phyloP scores from a whole-genome alignment of 352 stramenopile species.

The Globisporangium carolinianum region DNA sequence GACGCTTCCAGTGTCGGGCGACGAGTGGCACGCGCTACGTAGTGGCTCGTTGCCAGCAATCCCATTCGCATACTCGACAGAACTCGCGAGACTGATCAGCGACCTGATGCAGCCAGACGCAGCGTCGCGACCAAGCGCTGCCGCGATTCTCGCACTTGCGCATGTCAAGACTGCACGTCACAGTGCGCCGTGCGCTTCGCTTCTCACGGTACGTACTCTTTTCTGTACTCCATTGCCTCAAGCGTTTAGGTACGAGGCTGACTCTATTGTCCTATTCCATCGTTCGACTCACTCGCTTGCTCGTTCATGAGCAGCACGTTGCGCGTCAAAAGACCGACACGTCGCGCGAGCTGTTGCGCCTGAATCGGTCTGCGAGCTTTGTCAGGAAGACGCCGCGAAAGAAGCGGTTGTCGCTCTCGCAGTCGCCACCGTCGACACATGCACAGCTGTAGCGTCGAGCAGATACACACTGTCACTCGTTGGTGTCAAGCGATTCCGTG shows the following conservation, averaged over 20 bases:
- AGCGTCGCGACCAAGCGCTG: slow-evolving; percentile 2
- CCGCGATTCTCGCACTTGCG: not conserved
- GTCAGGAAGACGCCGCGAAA: slow-evolving; percentile 11
- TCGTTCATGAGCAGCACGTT: slow-evolving; percentile 2
- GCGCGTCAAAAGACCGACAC: slow-evolving; percentile 1
- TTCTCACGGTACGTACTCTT: slow-evolving; percentile 1
- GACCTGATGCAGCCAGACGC: slow-evolving; percentile 16
- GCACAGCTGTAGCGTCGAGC: too few species aligned
- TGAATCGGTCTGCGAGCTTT: slow-evolving; percentile 10
- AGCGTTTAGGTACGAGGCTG: not conserved
- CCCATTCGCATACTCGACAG: slow-evolving; percentile 35
- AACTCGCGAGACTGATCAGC: slow-evolving; percentile 28
- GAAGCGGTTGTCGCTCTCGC: slow-evolving; percentile 9
- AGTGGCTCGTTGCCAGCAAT: slow-evolving; percentile 37
- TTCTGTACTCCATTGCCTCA: not conserved
- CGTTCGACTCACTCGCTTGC: not conserved
- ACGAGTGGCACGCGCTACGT: slow-evolving; percentile 65
- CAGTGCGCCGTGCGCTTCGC: not conserved
- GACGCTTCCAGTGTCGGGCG: slow-evolving; percentile 37
- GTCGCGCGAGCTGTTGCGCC: slow-evolving; percentile 1
- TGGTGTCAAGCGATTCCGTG: not conserved
- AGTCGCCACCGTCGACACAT: not conserved
- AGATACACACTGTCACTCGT: not conserved
- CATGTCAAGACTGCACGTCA: not conserved
- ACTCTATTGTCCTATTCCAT: not conserved